A percentile compares a stretch with the other conserved stretches of the same genome.
Evolutionary conservation across 352 stramenopile species (phyloP).

Genomic region (Globisporangium carolinianum): DNA sequence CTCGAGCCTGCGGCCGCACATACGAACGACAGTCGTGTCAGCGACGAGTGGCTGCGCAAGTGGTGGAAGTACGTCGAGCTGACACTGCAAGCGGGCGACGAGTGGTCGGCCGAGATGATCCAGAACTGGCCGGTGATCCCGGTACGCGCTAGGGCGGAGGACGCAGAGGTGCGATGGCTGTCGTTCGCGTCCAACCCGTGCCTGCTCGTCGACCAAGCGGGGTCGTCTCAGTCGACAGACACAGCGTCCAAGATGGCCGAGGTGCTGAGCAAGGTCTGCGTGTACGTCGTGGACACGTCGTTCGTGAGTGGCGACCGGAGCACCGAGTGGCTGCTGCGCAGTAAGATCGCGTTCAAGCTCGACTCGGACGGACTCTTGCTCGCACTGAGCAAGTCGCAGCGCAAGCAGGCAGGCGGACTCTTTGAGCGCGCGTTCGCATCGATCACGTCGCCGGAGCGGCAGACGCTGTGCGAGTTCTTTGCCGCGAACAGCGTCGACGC

Average conservation of each 20-base stretch:
- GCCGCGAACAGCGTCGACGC: conserved; percentile 23
- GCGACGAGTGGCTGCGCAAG: conserved; percentile 34
- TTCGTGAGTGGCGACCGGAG: conserved; percentile 33
- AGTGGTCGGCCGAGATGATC: conserved; percentile 17
- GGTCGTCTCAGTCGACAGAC: neutral
- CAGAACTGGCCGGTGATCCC: conserved; percentile 40
- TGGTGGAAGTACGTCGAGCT: conserved; percentile 49
- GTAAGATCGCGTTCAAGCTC: conserved; percentile 36
- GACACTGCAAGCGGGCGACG: conserved; percentile 20
- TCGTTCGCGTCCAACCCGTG: conserved; percentile 21
- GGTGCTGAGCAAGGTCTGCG: conserved; percentile 30
- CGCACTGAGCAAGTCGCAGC: conserved; percentile 26
- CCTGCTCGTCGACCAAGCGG: conserved; percentile 23
- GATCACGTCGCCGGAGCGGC: conserved; percentile 18
- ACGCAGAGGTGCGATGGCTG: conserved; percentile 24
- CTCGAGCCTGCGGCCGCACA: conserved; percentile 10
- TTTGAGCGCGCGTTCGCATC: conserved; percentile 36
- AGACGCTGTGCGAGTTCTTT: conserved; percentile 39
- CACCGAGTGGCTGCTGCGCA: conserved; percentile 33
- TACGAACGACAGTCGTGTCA: conserved; percentile 6
- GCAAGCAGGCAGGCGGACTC: conserved; percentile 18
- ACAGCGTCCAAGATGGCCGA: conserved; percentile 3
- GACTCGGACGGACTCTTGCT: conserved; percentile 38
- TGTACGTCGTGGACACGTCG: conserved; percentile 36
- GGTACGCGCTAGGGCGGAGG: conserved; percentile 6